These are phyloP conservation scores for Solidago caesia DNA, from an alignment of 129 eudicot genomes.

Conservation along the genomic window DNA sequence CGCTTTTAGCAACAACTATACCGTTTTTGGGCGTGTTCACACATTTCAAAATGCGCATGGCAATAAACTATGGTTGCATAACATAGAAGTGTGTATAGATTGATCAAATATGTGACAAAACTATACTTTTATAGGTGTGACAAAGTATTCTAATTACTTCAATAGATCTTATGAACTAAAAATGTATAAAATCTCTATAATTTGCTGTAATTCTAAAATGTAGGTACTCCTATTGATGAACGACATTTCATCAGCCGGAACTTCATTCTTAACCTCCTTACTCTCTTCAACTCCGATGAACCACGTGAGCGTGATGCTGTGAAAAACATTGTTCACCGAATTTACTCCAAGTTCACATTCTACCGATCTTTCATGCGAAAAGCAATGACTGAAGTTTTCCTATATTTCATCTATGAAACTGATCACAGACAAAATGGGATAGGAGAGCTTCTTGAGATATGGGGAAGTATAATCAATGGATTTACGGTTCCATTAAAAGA, in stretches of 20 bases:
- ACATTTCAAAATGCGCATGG: too few species aligned
- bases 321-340: conserved; percentile 56
- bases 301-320: conserved; percentile 69
- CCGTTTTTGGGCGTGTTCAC: too few species aligned
- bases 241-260: conserved; percentile 29
- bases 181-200: too few species aligned
- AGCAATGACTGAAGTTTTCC: conserved; percentile 58
- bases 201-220: neutral
- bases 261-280: conserved; percentile 54
- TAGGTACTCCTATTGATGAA: conserved; percentile 14
- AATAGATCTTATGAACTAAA: neutral
- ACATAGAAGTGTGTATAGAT: too few species aligned
- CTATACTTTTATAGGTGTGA: too few species aligned
- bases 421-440: conserved; percentile 60
- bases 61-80: too few species aligned
- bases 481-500: conserved; percentile 65
- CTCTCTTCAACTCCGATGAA: conserved; percentile 62
- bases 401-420: conserved; percentile 49
- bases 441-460: conserved; percentile 79
- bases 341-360: conserved; percentile 62
- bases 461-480: conserved; percentile 81
- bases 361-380: conserved; percentile 66
- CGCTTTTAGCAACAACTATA: too few species aligned
- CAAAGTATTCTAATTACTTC: too few species aligned
- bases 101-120: too few species aligned